Base-by-base conservation (phyloP, 805 yeast species). In the Candida saitoana region DNA sequence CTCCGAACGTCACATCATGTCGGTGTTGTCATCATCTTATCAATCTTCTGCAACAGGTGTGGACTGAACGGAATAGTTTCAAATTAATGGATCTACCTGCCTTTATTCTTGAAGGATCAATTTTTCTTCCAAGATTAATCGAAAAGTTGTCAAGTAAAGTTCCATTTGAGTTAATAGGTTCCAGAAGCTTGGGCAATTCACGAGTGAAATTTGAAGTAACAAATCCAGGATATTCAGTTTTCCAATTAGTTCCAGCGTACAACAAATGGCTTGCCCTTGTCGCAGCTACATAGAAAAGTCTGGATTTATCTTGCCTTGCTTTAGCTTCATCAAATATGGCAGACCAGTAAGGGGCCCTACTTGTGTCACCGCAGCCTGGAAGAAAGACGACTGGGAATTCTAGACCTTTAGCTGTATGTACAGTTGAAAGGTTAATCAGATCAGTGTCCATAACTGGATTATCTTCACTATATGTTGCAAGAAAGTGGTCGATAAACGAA, bases 341-440 rank as follows among this genome's bases (percentile, higher is more conserved):
- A 14, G 20, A n/a, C 43, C 42, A 43, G 38, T 41, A 22, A 4
- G 22, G 25, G 5, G 12, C 9, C n/a, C 20, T 30, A 25, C 22
- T 17, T 12, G 18, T 36, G 3, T 15, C n/a, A 9, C 12, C 18
- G 12, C 46, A 32, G 2, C 59, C 60, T 4, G 50, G 40, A 3
- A 82, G 49, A 56, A 84, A 83, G 1, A 82, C 87, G 9, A 82
- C 67, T 0, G 89, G 88, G 50, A 79, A 83, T 47, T 84, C 89
- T 3, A 83, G 57, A 0, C 93, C 91, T 50, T 85, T 85, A 1
- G 90, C 79, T 0, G 86, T 70, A 57, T 85, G 91, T 2, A 85
- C 75, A 0, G 91, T 85, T 0, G 88, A 79, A 1, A 84, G 49
- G 39, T 77, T 79, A 5, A 84, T 68, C 55, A 31, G 57, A 45